Evolutionary conservation across 164 flowering plant genomes (phyloP), one percentile per base, ranked within the genome.

Genomic region (Aristolochia fimbriata): DNA sequence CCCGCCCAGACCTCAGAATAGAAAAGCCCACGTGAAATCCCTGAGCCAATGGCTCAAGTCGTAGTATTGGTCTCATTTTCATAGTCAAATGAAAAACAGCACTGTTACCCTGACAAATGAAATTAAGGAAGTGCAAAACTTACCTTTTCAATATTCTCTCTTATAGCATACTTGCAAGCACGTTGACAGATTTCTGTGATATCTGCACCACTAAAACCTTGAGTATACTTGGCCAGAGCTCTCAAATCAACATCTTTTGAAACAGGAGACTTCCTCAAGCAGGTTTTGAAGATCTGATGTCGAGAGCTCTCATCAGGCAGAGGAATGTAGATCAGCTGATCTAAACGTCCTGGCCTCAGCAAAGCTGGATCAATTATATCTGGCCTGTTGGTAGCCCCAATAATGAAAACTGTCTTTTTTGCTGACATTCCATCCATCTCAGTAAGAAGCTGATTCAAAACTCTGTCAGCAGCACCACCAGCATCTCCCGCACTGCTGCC

Each of bases 371-470:
- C 96, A 57, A 88, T 84, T 12, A 88, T 86, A 55, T 88, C 96
- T 14, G 93, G 96, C 77, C 96, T 76, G 73, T 86, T 88, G 22
- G 93, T 84, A 23, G 93, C 93, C 31, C 93, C 93, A 72, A 88
- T 88, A 1, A 86, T 88, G 65, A 88, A 88, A 17, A 88, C 96
- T 13, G 93, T 88, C 67, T 86, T 88, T 83, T 88, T 88, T 2
- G 96, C 93, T 47, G 81, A 76, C 93, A 88, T 88, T 22, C 93
- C 96, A 64, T 88, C 96, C 93, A 88, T 88, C 69, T 88, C 96
- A 0, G 96, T 88, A 46, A 88, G 71, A 17, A 88, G 93, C 66
- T 88, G 93, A 64, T 88, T 88, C 72, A 88, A 61, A 67, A 88
- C 96, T 59, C 96, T 78, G 61, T 88, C 93, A 47, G 89, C 96